Evolutionary conservation across 306 rosid genomes (phyloP), one percentile per base, ranked within the genome.

Genomic region (Prinsepia uniflora): DNA sequence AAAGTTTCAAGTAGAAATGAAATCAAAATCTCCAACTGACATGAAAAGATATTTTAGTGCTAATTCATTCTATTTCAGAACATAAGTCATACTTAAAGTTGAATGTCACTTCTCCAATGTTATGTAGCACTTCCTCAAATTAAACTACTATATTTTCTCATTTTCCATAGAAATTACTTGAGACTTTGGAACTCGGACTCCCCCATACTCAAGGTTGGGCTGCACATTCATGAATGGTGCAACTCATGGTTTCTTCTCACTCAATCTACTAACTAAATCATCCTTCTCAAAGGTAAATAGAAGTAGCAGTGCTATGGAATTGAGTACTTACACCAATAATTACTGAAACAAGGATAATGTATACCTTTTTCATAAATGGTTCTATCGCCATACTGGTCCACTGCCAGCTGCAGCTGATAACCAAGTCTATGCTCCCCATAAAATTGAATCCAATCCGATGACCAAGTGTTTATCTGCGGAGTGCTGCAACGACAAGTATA

Each of bases 391-490:
- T 87, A 87, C 66, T 58, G 94, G 74, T 90, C 85, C 44, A 71
- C 71, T 36, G 89, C 90, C 42, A 90, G 86, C 82, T 87, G 82
- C 78, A 93, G 80, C 81, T 90, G 98, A 81, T 88, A 90, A 49
- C 90, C 98, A 83, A 93, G 81, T 78, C 97, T 80, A 53, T 77
- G 88, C 77, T 90, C 92, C 56, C 94, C 95, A 42, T 87, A 93
- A 81, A 93, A 93, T 80, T 84, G 85, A 81, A 87, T 75, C 98
- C 98, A 93, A 81, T 93, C 96, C 8, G 92, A 87, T 61, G 94
- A 79, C 96, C 98, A 93, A 14, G 89, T 80, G 81, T 93, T 93
- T 63, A 90, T 80, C 86, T 93, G 97, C 24, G 96, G 95, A 67
- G 98, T 93, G 78, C 98, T 93, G 75, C 82, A 79, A 40, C 67